These are phyloP conservation scores for Aspergillus fructus DNA, from an alignment of 2,329 filamentous ascomycete species.

Conservation along the genomic window DNA sequence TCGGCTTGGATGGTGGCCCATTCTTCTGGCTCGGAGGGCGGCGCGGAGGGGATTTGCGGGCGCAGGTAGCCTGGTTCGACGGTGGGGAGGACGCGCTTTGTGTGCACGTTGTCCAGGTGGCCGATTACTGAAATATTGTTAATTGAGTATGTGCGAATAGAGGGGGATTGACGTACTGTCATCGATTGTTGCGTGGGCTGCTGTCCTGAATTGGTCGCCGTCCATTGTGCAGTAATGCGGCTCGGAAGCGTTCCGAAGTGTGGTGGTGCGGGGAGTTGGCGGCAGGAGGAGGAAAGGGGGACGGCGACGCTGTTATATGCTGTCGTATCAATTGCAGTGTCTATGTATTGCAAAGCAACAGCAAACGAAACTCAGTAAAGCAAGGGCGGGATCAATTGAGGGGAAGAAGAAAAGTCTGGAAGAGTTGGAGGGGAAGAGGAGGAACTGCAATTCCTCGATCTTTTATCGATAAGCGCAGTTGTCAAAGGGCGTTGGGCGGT, in stretches of 20 bases:
- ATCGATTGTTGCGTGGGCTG: slow-evolving; percentile 75
- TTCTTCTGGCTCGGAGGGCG: slow-evolving; percentile 65
- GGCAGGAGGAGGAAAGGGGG: background rate
- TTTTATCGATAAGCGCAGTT: background rate
- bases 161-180: slow-evolving; percentile 62
- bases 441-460: background rate
- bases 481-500: background rate
- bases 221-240: slow-evolving; percentile 59
- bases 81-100: slow-evolving; percentile 70
- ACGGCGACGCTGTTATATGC: background rate
- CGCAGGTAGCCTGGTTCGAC: slow-evolving; percentile 84
- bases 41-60: slow-evolving; percentile 69
- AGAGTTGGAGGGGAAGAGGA: background rate
- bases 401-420: background rate
- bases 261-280: background rate
- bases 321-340: too few species aligned
- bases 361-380: background rate
- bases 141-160: background rate
- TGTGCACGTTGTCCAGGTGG: slow-evolving; percentile 75
- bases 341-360: too few species aligned
- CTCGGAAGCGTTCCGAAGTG: background rate
- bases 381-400: background rate
- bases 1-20: slow-evolving; percentile 82
- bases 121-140: slow-evolving; percentile 61
- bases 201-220: slow-evolving; percentile 71